Base-by-base conservation (phyloP, 192 early-diverging fungal species). In the Lunasporangiospora selenospora region DNA sequence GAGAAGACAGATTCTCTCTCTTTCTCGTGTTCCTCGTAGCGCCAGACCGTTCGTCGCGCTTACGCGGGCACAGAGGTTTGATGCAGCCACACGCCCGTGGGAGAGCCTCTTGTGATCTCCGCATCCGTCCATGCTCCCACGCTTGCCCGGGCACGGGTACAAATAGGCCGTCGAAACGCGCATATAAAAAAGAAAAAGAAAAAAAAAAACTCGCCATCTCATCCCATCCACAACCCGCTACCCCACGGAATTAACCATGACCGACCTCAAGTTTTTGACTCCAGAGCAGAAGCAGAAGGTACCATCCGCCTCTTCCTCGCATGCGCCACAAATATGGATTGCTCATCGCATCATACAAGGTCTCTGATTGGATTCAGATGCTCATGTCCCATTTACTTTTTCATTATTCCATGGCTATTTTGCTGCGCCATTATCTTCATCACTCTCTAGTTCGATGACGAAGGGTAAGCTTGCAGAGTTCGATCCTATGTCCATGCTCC, bases 271-370 rank as follows among this genome's bases (percentile, higher is more conserved):
- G 40, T 73, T 73, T 42, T 40, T 73, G n/a, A 63, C 69, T 10
- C 54, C 55, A 18, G 69, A 62, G n/a, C 69, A 73, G 55, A 73
- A 73, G 49, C 69, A 73, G 15, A 16, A 73, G 69, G 69, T 63
- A 70, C 10, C 10, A 24, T 18, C 26, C 7, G 8, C 2, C 8
- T 12, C 29, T 58, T 27, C 6, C 8, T 36, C 16, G 15, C 33
- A 36, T 8, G 16, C 15, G 16, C 19, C 29, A 9, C 41, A 8
- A 19, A 5, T 40, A 32, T 26, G 34, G 18, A 27, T 23, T 26
- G 13, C 3, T 3, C 19, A 33, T 31, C 6, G n/a, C 2, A 1
- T 10, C 11, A 5, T n/a, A 42, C 40, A 16, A 12, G 29, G 11
- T 42, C 27, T 4, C 38, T 7, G 26, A 41, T 27, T 41, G 6